Evolutionary conservation across 495 filamentous ascomycete genomes (phyloP).

Genomic region (Amniculicola lignicola): DNA sequence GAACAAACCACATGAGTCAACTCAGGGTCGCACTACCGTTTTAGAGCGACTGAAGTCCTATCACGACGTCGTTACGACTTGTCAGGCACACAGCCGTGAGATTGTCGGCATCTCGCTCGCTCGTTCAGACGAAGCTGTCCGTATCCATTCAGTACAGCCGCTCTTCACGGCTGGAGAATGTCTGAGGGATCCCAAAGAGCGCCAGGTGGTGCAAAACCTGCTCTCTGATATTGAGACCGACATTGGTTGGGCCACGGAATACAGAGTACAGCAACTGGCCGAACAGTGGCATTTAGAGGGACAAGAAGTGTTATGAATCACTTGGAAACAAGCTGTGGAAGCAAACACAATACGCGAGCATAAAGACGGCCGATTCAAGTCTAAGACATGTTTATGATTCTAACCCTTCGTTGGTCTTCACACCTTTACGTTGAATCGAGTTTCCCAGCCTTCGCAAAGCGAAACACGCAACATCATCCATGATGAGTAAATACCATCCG

Average conservation of each 20-base stretch:
- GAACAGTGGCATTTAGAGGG: constrained; percentile 58
- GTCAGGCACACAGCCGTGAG: constrained; percentile 52
- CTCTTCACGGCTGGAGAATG: constrained; percentile 62
- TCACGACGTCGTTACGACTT: constrained; percentile 52
- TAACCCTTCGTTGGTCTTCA: too few species aligned
- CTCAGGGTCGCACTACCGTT: constrained; percentile 50
- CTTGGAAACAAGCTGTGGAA: too few species aligned
- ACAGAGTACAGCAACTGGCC: constrained; percentile 55
- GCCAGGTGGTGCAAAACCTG: constrained; percentile 51
- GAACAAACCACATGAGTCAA: constrained; percentile 60
- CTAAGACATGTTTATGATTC: too few species aligned
- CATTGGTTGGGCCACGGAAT: constrained; percentile 62
- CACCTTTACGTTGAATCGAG: too few species aligned
- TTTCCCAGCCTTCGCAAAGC: too few species aligned
- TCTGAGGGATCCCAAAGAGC: constrained; percentile 50
- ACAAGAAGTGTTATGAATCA: too few species aligned
- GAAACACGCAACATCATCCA: not conserved
- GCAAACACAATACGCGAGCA: too few species aligned
- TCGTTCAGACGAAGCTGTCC: constrained; percentile 51
- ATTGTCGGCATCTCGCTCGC: constrained; percentile 49
- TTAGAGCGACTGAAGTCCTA: constrained; percentile 53
- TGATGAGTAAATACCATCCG: too few species aligned
- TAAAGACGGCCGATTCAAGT: too few species aligned
- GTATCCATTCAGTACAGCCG: constrained; percentile 60
- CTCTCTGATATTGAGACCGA: constrained; percentile 58